phyloP scores from a whole-genome alignment of 2,329 filamentous ascomycete species.

The Colletotrichum graminicola region DNA sequence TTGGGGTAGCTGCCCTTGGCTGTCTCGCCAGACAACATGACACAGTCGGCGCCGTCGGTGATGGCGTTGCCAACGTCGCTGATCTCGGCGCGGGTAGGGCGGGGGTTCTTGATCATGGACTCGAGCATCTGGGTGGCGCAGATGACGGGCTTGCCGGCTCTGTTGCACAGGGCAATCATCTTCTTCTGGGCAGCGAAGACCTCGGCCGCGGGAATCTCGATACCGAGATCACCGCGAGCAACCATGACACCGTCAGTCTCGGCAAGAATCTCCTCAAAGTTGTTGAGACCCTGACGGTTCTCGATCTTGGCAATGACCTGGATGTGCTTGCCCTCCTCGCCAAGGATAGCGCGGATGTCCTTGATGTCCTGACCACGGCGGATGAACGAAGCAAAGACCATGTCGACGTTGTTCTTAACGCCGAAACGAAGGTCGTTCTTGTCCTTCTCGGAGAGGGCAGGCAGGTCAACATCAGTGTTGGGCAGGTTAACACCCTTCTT shows the following conservation, averaged over 20 bases:
- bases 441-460: constrained; percentile 97
- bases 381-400: constrained; percentile 99
- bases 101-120: constrained; percentile 99
- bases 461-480: constrained; percentile 98
- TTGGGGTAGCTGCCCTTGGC: constrained; percentile 96
- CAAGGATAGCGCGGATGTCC: constrained; percentile 91
- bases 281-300: constrained; percentile 99
- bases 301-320: constrained; percentile 99
- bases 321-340: constrained; percentile 92
- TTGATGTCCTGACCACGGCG: constrained; percentile 92
- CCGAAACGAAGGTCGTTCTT: constrained; percentile 93
- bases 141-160: constrained; percentile 98
- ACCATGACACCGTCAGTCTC: constrained; percentile 99
- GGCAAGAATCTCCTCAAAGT: constrained; percentile 96
- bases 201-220: constrained; percentile 98
- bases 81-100: constrained; percentile 97
- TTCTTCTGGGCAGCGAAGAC: constrained; percentile 99
- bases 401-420: constrained; percentile 98
- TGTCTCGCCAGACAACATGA: constrained; percentile 99
- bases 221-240: constrained; percentile 96
- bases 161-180: constrained; percentile 99
- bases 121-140: constrained; percentile 99
- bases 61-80: constrained; percentile 98
- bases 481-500: constrained; percentile 99
- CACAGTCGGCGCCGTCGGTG: constrained; percentile 97